Conservation (phyloP, 345 rosid genomes). For the Toxicodendron radicans region DNA sequence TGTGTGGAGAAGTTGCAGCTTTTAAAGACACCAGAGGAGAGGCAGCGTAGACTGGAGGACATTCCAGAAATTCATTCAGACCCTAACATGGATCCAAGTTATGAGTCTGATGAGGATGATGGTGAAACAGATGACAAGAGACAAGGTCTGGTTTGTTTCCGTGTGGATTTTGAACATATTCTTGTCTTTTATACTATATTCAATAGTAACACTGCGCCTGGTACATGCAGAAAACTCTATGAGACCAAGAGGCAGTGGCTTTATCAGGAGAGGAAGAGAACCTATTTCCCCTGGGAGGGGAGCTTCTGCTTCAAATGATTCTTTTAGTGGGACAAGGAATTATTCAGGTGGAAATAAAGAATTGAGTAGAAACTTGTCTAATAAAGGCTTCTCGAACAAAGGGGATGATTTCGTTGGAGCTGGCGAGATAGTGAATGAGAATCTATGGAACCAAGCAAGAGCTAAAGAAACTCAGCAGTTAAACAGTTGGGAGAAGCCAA, state of each 20-base stretch:
- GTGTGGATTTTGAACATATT: not conserved
- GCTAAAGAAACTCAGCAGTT: slow-evolving; percentile 56
- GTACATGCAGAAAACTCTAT: slow-evolving; percentile 50
- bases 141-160: slow-evolving; percentile 49
- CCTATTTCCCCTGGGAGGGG: slow-evolving; percentile 78
- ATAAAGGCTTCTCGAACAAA: slow-evolving; percentile 52
- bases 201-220: slow-evolving; percentile 26
- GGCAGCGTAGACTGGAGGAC: slow-evolving; percentile 88
- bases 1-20: slow-evolving; percentile 98
- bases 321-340: slow-evolving; percentile 66
- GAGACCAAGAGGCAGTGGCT: slow-evolving; percentile 64
- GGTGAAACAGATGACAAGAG: slow-evolving; percentile 60
- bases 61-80: slow-evolving; percentile 94
- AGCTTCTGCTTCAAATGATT: slow-evolving; percentile 55
- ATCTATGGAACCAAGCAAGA: slow-evolving; percentile 53
- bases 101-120: slow-evolving; percentile 88
- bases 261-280: slow-evolving; percentile 72
- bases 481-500: slow-evolving; percentile 59
- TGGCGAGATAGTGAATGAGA: slow-evolving; percentile 51
- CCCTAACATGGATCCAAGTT: slow-evolving; percentile 97
- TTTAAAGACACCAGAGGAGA: slow-evolving; percentile 89
- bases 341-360: slow-evolving; percentile 59
- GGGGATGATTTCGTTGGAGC: slow-evolving; percentile 59
- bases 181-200: slow-evolving; percentile 9
- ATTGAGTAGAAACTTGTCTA: slow-evolving; percentile 59